Evolutionary conservation across 202 grass and related monocot species (phyloP).

Genomic region (Setaria italica): DNA sequence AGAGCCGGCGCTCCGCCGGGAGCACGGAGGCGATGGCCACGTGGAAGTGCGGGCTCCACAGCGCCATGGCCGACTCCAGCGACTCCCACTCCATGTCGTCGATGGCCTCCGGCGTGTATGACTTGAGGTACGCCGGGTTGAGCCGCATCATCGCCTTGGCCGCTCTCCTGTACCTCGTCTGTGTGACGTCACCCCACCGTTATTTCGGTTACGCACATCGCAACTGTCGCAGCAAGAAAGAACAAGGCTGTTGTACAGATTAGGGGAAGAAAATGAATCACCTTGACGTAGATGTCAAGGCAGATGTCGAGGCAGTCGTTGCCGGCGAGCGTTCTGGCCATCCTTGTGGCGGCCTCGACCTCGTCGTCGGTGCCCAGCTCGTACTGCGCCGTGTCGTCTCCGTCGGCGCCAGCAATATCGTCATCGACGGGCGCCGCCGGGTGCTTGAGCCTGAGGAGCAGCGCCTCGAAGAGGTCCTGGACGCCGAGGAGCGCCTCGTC

Average conservation of each 20-base stretch:
- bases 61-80: constrained; percentile 64
- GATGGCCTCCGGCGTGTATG: constrained; percentile 58
- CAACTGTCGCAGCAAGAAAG: background rate
- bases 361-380: constrained; percentile 58
- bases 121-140: constrained; percentile 66
- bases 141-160: constrained; percentile 79
- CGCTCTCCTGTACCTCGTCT: constrained; percentile 68
- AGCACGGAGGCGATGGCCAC: constrained; percentile 57
- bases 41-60: constrained; percentile 67
- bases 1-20: constrained; percentile 58
- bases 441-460: constrained; percentile 67
- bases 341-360: constrained; percentile 52
- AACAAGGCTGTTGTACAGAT: background rate
- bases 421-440: background rate
- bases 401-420: background rate
- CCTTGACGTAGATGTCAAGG: constrained; percentile 75
- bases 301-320: constrained; percentile 81
- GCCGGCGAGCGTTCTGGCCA: constrained; percentile 59
- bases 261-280: background rate
- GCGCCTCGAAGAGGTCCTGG: constrained; percentile 61
- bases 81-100: constrained; percentile 71
- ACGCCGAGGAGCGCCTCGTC: constrained; percentile 65
- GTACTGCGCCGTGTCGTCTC: background rate
- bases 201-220: background rate
- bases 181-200: constrained; percentile 37